Percentiles rank a stretch among this genome's conserved stretches.
phyloP scores from a whole-genome alignment of 2,329 filamentous ascomycete genomes.

The Shiraia sp. region DNA sequence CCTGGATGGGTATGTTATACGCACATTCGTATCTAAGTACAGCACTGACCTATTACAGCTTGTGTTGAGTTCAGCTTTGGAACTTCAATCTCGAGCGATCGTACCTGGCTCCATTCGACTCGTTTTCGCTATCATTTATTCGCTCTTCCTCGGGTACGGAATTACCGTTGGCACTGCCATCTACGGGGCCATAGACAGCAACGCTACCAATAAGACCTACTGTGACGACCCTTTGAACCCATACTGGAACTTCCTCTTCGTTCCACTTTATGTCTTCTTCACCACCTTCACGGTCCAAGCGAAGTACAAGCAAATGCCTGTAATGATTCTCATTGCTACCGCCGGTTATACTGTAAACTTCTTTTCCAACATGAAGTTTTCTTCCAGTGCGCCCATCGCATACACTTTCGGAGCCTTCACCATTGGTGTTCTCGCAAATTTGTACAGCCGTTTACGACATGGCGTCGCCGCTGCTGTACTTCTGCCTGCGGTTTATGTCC shows the following conservation, averaged over 20 bases:
- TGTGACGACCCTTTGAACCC: slow-evolving; percentile 53
- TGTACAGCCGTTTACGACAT: slow-evolving; percentile 70
- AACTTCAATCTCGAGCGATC: slow-evolving; percentile 52
- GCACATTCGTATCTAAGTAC: background rate
- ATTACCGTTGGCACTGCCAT: slow-evolving; percentile 55
- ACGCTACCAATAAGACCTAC: slow-evolving; percentile 48
- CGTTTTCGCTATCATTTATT: slow-evolving; percentile 57
- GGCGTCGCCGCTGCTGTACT: slow-evolving; percentile 49
- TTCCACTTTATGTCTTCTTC: slow-evolving; percentile 74
- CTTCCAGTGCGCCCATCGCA: slow-evolving; percentile 70
- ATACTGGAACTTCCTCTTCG: slow-evolving; percentile 69
- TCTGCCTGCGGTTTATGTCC: slow-evolving; percentile 37
- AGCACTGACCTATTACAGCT: slow-evolving; percentile 21
- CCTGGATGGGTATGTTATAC: slow-evolving; percentile 45
- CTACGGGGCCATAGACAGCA: slow-evolving; percentile 51
- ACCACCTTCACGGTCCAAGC: slow-evolving; percentile 75
- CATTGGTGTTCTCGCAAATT: slow-evolving; percentile 75
- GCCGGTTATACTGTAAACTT: slow-evolving; percentile 76
- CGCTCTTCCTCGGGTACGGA: slow-evolving; percentile 55
- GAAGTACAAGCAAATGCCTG: slow-evolving; percentile 74
- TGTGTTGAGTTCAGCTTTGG: slow-evolving; percentile 52
- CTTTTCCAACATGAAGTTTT: slow-evolving; percentile 69
- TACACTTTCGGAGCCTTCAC: slow-evolving; percentile 76
- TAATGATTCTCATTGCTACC: slow-evolving; percentile 74
- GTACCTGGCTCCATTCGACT: slow-evolving; percentile 54